A percentile compares a stretch with the other conserved stretches of the same genome.
Evolutionary conservation across 2,329 filamentous ascomycete species (phyloP).

Genomic region (Neonectria neomacrospora): DNA sequence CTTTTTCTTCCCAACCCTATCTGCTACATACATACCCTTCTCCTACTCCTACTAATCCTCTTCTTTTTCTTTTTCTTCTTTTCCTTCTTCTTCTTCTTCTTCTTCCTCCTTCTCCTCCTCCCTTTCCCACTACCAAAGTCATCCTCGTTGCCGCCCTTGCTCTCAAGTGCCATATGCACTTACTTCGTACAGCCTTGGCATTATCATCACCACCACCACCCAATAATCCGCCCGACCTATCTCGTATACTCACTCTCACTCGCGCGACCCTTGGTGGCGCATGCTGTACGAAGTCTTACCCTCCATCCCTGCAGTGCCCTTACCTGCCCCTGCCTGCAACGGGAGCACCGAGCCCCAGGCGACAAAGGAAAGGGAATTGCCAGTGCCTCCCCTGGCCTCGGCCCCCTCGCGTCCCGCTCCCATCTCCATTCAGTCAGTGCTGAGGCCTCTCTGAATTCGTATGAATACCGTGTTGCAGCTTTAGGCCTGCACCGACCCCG

Average conservation of each 20-base stretch:
- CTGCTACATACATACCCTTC: conserved; percentile 18
- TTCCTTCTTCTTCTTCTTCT: conserved; percentile 24
- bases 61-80: conserved; percentile 16
- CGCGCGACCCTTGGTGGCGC: conserved; percentile 36
- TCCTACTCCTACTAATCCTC: conserved; percentile 25
- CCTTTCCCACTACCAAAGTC: neutral
- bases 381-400: conserved; percentile 30
- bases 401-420: conserved; percentile 18
- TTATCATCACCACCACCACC: neutral
- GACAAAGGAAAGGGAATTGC: conserved; percentile 40
- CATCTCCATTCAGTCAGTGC: conserved; percentile 17
- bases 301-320: conserved; percentile 34
- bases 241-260: conserved; percentile 14
- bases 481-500: conserved; percentile 32
- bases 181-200: neutral
- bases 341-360: conserved; percentile 40
- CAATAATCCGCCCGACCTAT: conserved; percentile 11
- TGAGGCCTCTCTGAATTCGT: conserved; percentile 25
- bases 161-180: conserved; percentile 1
- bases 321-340: conserved; percentile 35
- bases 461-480: conserved; percentile 23
- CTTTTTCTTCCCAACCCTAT: conserved; percentile 14
- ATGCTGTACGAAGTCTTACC: conserved; percentile 17
- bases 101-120: conserved; percentile 18
- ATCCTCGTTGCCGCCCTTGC: neutral